A percentile compares a stretch with the other conserved stretches of the same genome.
Conservation (phyloP, 108 stramenopile genomes). For the Stephanodiscus minutulus region DNA sequence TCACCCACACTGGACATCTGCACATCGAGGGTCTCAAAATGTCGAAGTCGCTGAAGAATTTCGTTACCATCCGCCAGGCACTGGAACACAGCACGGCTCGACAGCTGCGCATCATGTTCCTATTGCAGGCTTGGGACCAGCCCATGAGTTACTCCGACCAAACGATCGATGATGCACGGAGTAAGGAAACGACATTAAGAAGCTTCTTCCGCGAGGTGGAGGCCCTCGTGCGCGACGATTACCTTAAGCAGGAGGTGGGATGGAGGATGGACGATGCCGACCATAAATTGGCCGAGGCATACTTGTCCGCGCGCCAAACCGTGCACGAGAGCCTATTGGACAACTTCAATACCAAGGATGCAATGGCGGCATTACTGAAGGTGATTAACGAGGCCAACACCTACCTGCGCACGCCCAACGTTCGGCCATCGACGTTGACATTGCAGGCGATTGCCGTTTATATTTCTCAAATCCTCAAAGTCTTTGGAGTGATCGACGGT, state of each 20-base stretch:
- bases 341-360: constrained; percentile 93
- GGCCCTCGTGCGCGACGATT: constrained; percentile 74
- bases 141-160: constrained; percentile 96
- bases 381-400: constrained; percentile 82
- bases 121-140: constrained; percentile 91
- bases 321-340: constrained; percentile 86
- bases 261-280: constrained; percentile 67
- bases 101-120: constrained; percentile 92
- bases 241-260: constrained; percentile 54
- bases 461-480: constrained; percentile 83
- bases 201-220: constrained; percentile 95
- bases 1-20: constrained; percentile 93
- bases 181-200: constrained; percentile 87
- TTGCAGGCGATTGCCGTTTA: constrained; percentile 84
- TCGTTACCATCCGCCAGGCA: constrained; percentile 93
- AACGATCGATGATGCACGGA: constrained; percentile 92
- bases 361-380: constrained; percentile 75
- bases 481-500: constrained; percentile 88
- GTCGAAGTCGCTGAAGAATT: constrained; percentile 97
- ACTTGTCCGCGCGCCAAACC: constrained; percentile 52
- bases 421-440: constrained; percentile 56
- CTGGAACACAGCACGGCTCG: constrained; percentile 81
- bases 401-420: constrained; percentile 73
- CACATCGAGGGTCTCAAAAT: constrained; percentile 97
- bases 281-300: constrained; percentile 55